These are phyloP conservation scores for Xerocomus brunneocitrinus DNA, from an alignment of 768 basidiomycete species.

Conservation along the genomic window DNA sequence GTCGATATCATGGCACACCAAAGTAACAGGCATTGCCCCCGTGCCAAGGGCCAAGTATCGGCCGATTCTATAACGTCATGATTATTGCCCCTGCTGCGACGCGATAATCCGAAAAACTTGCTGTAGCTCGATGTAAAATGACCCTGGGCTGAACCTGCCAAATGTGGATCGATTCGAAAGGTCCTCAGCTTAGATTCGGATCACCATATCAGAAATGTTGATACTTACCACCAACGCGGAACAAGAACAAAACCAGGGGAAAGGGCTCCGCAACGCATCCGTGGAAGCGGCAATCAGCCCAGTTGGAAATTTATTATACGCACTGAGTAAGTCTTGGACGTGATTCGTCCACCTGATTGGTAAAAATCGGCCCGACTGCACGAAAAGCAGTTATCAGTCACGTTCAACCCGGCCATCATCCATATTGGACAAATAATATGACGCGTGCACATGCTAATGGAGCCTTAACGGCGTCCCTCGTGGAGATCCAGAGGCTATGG, in stretches of 20 bases:
- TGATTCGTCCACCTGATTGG: too few relatives aligned
- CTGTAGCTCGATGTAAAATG: background rate
- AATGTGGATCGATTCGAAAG: background rate
- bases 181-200: background rate
- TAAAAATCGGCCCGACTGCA: too few relatives aligned
- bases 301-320: too few relatives aligned
- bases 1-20: background rate
- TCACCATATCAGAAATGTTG: background rate
- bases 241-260: background rate
- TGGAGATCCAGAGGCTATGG: background rate
- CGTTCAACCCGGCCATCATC: background rate
- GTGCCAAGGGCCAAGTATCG: background rate
- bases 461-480: background rate
- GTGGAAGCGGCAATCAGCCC: background rate
- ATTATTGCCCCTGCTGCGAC: background rate
- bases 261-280: background rate
- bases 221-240: background rate
- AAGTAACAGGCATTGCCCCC: background rate
- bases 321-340: too few relatives aligned
- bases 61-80: background rate
- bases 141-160: background rate
- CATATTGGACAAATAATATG: background rate
- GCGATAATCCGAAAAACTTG: background rate
- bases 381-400: background rate
- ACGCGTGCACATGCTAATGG: background rate